Evolutionary conservation across 306 rosid species (phyloP).

Genomic region (Vachellia pachyceras): DNA sequence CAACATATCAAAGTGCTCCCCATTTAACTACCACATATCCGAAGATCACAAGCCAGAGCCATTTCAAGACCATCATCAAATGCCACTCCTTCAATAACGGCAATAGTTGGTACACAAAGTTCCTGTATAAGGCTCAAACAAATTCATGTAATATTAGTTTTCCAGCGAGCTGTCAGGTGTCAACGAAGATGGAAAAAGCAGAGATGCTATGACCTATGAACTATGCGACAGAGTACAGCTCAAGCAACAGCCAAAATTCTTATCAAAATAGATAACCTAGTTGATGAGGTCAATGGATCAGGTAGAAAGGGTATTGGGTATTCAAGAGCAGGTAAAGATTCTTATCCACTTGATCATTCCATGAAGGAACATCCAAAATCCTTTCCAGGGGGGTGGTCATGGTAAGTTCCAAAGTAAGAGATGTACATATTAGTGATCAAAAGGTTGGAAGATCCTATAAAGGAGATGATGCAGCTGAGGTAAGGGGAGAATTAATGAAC

Average conservation of each 20-base stretch:
- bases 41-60: slow-evolving; percentile 93
- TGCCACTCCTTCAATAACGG: slow-evolving; percentile 92
- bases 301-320: no score
- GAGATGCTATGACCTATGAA: slow-evolving; percentile 11
- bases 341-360: no score
- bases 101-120: slow-evolving; percentile 77
- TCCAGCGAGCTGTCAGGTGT: slow-evolving; percentile 18
- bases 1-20: slow-evolving; percentile 19
- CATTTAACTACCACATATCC: slow-evolving; percentile 80
- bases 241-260: neutral
- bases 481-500: no score
- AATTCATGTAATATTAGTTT: slow-evolving; percentile 28
- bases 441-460: no score
- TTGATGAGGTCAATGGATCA: no score
- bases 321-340: no score
- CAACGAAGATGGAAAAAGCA: slow-evolving; percentile 17
- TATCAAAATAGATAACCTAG: no score
- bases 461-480: no score
- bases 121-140: slow-evolving; percentile 52
- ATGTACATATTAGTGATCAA: no score
- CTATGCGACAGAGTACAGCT: neutral
- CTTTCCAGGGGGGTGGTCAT: no score
- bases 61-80: slow-evolving; percentile 97
- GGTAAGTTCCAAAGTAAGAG: no score
- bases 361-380: no score